These are phyloP conservation scores for Glycine tomentella DNA, from an alignment of 306 rosid genomes.

Conservation along the genomic window DNA sequence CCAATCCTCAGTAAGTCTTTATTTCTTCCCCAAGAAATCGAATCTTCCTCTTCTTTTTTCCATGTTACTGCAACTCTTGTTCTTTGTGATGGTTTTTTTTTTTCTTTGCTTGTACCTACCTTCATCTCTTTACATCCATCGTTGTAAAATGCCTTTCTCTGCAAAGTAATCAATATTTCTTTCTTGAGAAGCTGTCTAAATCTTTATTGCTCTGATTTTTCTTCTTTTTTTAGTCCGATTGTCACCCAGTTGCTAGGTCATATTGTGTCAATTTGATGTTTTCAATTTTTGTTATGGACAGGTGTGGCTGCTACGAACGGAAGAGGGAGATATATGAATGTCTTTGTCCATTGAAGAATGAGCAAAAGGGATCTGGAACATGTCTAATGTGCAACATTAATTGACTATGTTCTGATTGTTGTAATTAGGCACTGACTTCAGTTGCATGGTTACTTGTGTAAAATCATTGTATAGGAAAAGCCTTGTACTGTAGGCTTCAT, in stretches of 20 bases:
- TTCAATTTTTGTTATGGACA: constrained; percentile 77
- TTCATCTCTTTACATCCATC: not conserved
- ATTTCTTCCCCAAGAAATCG: not conserved
- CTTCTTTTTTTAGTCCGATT: not conserved
- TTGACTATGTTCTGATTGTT: constrained; percentile 45
- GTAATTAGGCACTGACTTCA: constrained; percentile 54
- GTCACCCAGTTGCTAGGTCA: constrained; percentile 48
- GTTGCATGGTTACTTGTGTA: constrained; percentile 49
- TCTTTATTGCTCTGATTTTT: constrained; percentile 1
- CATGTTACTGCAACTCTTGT: no score
- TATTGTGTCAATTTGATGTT: constrained; percentile 82
- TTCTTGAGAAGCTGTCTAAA: constrained; percentile 15
- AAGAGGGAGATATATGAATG: constrained; percentile 78
- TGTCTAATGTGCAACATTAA: constrained; percentile 54
- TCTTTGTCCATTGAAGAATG: constrained; percentile 85
- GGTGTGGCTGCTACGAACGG: constrained; percentile 82
- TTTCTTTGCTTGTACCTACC: not conserved
- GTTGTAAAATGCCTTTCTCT: constrained; percentile 23
- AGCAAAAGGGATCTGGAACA: constrained; percentile 60
- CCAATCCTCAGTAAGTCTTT: constrained; percentile 55
- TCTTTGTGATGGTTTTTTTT: not conserved
- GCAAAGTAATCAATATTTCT: not conserved
- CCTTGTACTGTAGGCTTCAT: constrained; percentile 41
- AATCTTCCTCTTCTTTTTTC: not conserved
- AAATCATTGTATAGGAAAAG: constrained; percentile 51